Conservation (phyloP, 176 grass and related monocot genomes). For the Otatea glauca region DNA sequence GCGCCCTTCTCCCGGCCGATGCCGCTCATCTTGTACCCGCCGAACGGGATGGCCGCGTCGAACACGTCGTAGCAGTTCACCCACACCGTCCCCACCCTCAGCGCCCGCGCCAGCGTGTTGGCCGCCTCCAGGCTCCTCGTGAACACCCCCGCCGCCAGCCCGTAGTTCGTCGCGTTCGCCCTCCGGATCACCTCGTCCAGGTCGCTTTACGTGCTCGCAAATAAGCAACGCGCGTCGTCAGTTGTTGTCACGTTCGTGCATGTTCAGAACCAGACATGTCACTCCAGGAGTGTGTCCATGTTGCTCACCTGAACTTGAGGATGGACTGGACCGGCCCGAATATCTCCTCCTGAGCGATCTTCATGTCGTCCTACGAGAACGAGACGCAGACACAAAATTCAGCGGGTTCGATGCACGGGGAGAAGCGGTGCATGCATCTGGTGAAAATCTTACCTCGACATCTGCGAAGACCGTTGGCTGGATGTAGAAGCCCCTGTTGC, state of each 20-base stretch:
- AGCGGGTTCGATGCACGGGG: too few species aligned
- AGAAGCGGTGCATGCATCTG: background rate
- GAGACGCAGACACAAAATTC: too few species aligned
- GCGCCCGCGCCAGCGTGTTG: conserved; percentile 70
- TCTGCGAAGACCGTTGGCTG: conserved; percentile 86
- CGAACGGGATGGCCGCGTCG: conserved; percentile 85
- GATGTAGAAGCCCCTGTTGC: conserved; percentile 80
- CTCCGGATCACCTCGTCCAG: conserved; percentile 74
- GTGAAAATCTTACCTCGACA: conserved; percentile 51
- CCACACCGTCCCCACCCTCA: conserved; percentile 78
- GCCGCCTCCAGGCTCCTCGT: conserved; percentile 75
- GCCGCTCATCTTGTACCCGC: conserved; percentile 95
- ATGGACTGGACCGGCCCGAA: conserved; percentile 95
- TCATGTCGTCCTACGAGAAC: conserved; percentile 72
- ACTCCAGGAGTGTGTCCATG: background rate
- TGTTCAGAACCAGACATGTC: background rate
- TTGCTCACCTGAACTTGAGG: conserved; percentile 83
- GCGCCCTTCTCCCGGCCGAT: conserved; percentile 78
- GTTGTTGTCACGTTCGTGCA: background rate
- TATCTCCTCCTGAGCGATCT: conserved; percentile 85
- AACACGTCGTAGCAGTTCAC: conserved; percentile 91
- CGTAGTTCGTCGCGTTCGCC: conserved; percentile 60
- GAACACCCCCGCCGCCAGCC: conserved; percentile 89
- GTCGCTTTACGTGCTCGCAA: conserved; percentile 40
- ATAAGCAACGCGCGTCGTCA: background rate